A percentile compares a stretch with the other conserved stretches of the same genome.
Conservation (phyloP, 2,329 filamentous ascomycete genomes). For the Scedosporium dehoogii region DNA sequence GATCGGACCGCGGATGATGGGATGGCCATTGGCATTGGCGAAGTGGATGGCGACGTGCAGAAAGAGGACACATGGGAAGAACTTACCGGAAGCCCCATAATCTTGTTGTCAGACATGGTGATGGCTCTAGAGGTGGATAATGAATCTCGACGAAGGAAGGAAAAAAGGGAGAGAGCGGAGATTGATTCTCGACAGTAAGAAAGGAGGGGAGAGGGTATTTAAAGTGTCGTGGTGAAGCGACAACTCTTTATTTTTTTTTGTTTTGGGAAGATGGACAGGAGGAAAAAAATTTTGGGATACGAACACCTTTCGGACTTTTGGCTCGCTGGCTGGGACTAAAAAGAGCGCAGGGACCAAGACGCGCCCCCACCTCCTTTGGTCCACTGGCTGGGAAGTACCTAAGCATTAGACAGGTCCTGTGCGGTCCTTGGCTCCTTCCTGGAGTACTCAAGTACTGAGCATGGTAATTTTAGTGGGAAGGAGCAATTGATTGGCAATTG, state of each 20-base stretch:
- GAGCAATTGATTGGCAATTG: background rate
- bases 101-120: slow-evolving; percentile 48
- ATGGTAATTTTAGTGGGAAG: background rate
- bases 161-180: slow-evolving; percentile 53
- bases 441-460: too few species aligned
- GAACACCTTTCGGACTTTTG: slow-evolving; percentile 7
- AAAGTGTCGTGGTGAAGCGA: slow-evolving; percentile 4
- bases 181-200: slow-evolving; percentile 35
- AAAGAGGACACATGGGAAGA: background rate
- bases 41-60: slow-evolving; percentile 7
- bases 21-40: slow-evolving; percentile 1
- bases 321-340: background rate
- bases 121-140: slow-evolving; percentile 25
- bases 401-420: too few species aligned
- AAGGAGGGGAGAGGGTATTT: slow-evolving; percentile 30
- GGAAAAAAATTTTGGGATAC: slow-evolving; percentile 5
- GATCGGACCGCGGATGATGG: background rate
- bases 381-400: background rate
- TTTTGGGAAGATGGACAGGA: slow-evolving; percentile 1
- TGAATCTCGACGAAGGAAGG: slow-evolving; percentile 31
- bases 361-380: slow-evolving; percentile 1
- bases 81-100: slow-evolving; percentile 62
- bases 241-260: slow-evolving; percentile 4
- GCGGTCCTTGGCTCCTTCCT: too few species aligned
- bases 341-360: slow-evolving; percentile 5